Evolutionary conservation across 257 asterid genomes (phyloP).

Genomic region (Solanum pimpinellifolium): DNA sequence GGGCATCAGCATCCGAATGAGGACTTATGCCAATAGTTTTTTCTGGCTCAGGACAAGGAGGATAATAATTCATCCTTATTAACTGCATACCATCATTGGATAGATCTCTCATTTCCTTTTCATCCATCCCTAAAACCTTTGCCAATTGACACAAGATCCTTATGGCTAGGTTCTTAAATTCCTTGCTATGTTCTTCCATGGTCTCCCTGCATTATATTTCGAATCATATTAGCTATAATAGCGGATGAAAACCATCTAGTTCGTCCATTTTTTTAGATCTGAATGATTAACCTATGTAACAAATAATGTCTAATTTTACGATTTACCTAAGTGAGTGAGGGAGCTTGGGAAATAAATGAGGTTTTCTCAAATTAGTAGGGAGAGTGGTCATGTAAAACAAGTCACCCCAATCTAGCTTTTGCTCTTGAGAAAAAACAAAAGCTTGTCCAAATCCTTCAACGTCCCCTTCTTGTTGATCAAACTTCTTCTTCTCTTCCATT

Average conservation of each 20-base stretch:
- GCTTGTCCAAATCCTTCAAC: neutral
- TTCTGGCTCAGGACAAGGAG: slow-evolving; percentile 49
- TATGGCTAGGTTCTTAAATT: slow-evolving; percentile 21
- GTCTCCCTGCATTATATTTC: slow-evolving; percentile 12
- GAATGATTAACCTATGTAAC: neutral
- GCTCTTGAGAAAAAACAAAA: neutral
- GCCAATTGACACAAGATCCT: slow-evolving; percentile 23
- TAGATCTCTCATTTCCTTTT: slow-evolving; percentile 14
- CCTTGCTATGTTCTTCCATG: slow-evolving; percentile 19
- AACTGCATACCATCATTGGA: slow-evolving; percentile 31
- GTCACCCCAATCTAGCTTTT: neutral
- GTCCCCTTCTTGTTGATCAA: neutral
- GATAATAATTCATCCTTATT: slow-evolving; percentile 43
- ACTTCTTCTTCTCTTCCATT: neutral
- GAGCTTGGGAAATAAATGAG: neutral
- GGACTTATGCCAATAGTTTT: slow-evolving; percentile 32
- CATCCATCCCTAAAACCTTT: slow-evolving; percentile 28
- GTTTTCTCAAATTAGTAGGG: neutral
- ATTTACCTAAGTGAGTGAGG: neutral
- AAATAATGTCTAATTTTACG: neutral
- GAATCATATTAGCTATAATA: neutral
- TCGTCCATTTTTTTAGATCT: neutral
- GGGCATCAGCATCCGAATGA: slow-evolving; percentile 47
- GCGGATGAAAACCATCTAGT: too few species aligned
- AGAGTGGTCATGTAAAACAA: neutral